Evolutionary conservation across 192 early-diverging fungal species (phyloP).

Genomic region (Obelidium mucronatum): DNA sequence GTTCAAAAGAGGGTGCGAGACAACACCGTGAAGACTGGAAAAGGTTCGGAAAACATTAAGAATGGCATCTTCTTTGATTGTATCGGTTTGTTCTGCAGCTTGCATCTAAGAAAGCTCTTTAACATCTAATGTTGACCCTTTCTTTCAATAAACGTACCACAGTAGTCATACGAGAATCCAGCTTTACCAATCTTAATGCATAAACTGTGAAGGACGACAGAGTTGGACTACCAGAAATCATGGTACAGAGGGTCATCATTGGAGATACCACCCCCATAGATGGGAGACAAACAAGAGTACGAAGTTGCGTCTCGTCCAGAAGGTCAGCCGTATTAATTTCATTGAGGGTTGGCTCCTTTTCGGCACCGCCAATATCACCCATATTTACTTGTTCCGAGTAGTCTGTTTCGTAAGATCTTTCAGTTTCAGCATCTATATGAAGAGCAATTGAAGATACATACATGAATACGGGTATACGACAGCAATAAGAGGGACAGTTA

Average conservation of each 20-base stretch:
- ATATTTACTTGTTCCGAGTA: neutral
- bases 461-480: conserved; percentile 68
- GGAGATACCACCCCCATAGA: conserved; percentile 16
- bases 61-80: conserved; percentile 12
- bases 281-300: conserved; percentile 22
- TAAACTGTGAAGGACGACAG: conserved; percentile 13
- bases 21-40: conserved; percentile 7
- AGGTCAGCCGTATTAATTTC: neutral
- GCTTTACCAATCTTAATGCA: neutral
- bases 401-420: neutral
- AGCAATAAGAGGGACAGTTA: conserved; percentile 81
- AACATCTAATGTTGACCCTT: neutral
- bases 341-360: neutral
- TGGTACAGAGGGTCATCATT: conserved; percentile 19
- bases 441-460: conserved; percentile 12
- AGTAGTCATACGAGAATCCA: conserved; percentile 25
- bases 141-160: neutral
- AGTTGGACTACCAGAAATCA: neutral
- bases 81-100: conserved; percentile 10
- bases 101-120: neutral
- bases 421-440: too few relatives aligned
- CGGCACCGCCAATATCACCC: neutral
- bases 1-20: neutral
- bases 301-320: neutral
- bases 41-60: conserved; percentile 38